Base-by-base conservation (phyloP, 495 filamentous ascomycete species). In the Xylaria intraflava region DNA sequence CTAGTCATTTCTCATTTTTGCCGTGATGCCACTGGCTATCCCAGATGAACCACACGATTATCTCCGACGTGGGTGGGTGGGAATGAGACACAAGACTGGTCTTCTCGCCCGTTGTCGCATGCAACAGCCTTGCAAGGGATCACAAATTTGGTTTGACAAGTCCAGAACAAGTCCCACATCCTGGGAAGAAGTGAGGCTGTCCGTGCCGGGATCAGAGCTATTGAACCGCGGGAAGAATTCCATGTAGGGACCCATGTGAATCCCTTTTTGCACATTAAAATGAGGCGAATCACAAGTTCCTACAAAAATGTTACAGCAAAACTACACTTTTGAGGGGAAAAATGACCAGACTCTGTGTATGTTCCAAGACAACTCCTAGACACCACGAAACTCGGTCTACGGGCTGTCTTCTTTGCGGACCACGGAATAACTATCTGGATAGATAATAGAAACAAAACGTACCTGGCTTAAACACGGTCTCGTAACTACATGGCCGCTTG, bases 161-260 rank as follows among this genome's bases (percentile, higher is more conserved):
- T 38, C 44, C 60, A 44, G 31, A 35, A 35, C 31, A 38, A 17
- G 35, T 38, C 35, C 35, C 61, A 53, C 59, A 62, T 64, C 59
- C 62, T 60, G 61, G 61, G 55, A 59, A 66, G 57, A 64, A 64
- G 57, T 66, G 64, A 66, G 64, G 64, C 64, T 66, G 64, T 62
- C 59, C 27, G 33, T 49, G 46, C 59, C 64, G 60, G 56, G 64
- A 57, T 52, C 48, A 54, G 43, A 53, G 45, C 50, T 30, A 30
- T 41, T 41, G 45, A 53, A 45, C 45, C 52, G 38, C 20, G 16
- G 12, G 19, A 40, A 35, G 43, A 33, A 39, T 38, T 38, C 5
- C 5, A 11, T 38, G 35, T 38, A 38, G 35, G 35, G 35, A 38
- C 17, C 14, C 35, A 38, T 38, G 35, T 38, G 35, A 38, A 17